A percentile compares a stretch with the other conserved stretches of the same genome.
These are phyloP conservation scores for Sphagnum tenellum DNA, from an alignment of 225 moss, liverwort and hornwort genomes.

Conservation along the genomic window DNA sequence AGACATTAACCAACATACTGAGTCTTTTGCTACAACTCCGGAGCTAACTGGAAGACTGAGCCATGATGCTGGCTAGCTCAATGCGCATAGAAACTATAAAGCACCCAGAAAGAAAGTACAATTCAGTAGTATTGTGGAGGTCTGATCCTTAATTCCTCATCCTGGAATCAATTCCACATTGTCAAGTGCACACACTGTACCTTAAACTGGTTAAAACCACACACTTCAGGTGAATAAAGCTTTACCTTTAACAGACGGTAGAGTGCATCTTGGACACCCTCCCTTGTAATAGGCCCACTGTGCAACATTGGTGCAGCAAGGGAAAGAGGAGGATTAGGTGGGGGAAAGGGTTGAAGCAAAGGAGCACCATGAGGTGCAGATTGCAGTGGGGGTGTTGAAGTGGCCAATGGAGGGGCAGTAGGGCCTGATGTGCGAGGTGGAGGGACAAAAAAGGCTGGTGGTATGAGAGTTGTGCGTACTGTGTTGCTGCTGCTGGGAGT, in stretches of 20 bases:
- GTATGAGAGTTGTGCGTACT: constrained; percentile 61
- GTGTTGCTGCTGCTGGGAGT: constrained; percentile 43
- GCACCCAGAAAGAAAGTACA: too few species aligned
- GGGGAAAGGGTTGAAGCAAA: constrained; percentile 93
- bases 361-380: constrained; percentile 74
- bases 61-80: too few species aligned
- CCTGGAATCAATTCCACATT: too few species aligned
- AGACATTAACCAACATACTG: too few species aligned
- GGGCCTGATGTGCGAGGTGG: constrained; percentile 58
- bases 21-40: too few species aligned
- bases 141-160: too few species aligned
- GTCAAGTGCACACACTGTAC: too few species aligned
- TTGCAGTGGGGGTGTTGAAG: constrained; percentile 61
- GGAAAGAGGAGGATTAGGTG: constrained; percentile 86
- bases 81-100: too few species aligned
- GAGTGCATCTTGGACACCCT: constrained; percentile 92
- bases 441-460: constrained; percentile 93
- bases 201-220: too few species aligned
- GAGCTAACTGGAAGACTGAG: too few species aligned
- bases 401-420: constrained; percentile 26
- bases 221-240: too few species aligned
- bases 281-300: constrained; percentile 69
- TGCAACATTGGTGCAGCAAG: constrained; percentile 71
- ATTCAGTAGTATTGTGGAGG: too few species aligned
- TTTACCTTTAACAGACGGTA: constrained; percentile 72